A percentile compares a stretch with the other conserved stretches of the same genome.
Evolutionary conservation across 148 eudicot genomes (phyloP).

Genomic region (Fallopia convolvulus): DNA sequence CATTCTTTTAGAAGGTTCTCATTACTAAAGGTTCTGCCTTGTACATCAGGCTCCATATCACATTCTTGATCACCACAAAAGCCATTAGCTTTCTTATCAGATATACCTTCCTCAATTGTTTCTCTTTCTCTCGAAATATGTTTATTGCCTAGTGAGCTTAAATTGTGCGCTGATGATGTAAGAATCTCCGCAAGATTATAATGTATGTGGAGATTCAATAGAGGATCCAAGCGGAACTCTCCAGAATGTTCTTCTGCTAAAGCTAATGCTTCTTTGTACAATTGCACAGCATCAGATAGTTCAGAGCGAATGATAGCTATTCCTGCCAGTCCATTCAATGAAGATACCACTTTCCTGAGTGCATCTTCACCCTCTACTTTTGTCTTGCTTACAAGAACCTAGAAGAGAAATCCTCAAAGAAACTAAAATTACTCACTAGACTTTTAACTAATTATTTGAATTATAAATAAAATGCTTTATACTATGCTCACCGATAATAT

Average conservation of each 20-base stretch:
- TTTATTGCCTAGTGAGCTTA: constrained; percentile 15
- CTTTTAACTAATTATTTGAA: neutral
- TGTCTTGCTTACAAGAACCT: constrained; percentile 92
- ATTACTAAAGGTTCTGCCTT: constrained; percentile 15
- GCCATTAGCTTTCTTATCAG: constrained; percentile 14
- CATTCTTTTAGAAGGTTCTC: constrained; percentile 38
- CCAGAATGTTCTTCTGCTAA: constrained; percentile 61
- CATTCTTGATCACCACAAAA: constrained; percentile 15
- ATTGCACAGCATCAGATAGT: constrained; percentile 45
- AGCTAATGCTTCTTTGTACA: constrained; percentile 73
- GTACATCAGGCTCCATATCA: constrained; percentile 15
- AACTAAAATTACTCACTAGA: neutral
- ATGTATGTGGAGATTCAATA: constrained; percentile 76
- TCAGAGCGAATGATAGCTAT: constrained; percentile 74
- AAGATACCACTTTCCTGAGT: constrained; percentile 68
- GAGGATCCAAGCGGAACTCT: constrained; percentile 86
- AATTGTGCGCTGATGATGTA: constrained; percentile 26
- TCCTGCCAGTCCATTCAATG: constrained; percentile 94
- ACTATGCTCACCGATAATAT: constrained; percentile 52
- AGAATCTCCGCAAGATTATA: constrained; percentile 79
- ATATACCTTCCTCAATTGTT: constrained; percentile 12
- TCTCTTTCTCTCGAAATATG: constrained; percentile 18
- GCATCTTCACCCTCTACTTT: constrained; percentile 96
- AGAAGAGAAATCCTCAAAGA: constrained; percentile 8
- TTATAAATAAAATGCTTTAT: neutral